Evolutionary conservation across 148 eudicot species (phyloP).

Genomic region (Dianthus caryophyllus): DNA sequence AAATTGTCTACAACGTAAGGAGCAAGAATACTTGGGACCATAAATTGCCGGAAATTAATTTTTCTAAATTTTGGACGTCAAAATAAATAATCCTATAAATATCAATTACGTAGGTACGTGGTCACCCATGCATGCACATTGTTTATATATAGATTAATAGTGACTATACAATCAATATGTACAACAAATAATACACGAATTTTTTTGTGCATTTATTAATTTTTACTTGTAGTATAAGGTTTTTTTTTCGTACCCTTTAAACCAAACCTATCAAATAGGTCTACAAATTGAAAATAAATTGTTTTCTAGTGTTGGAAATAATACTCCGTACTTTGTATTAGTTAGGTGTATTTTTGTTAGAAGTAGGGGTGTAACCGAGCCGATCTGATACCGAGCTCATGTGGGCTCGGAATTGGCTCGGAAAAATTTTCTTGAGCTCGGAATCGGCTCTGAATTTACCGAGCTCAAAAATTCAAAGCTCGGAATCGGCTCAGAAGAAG

Average conservation of each 20-base stretch:
- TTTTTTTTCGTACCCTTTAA: slow-evolving; percentile 33
- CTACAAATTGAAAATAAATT: too few relatives aligned
- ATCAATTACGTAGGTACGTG: neutral
- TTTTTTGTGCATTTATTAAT: neutral
- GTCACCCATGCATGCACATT: slow-evolving; percentile 11
- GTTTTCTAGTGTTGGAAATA: too few relatives aligned
- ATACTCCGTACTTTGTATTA: too few relatives aligned
- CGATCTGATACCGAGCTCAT: too few relatives aligned
- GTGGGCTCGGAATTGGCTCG: too few relatives aligned
- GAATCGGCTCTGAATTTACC: too few relatives aligned
- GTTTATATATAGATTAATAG: slow-evolving; percentile 13
- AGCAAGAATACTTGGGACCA: slow-evolving; percentile 19
- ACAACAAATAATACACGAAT: slow-evolving; percentile 20
- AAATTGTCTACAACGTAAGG: slow-evolving; percentile 1
- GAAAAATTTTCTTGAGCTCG: too few relatives aligned
- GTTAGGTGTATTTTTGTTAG: too few relatives aligned
- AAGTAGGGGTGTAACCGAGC: too few relatives aligned
- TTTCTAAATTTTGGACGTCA: neutral
- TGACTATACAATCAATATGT: slow-evolving; percentile 22
- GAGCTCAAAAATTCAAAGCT: too few relatives aligned
- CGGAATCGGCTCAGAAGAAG: too few relatives aligned
- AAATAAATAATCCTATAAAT: slow-evolving; percentile 3
- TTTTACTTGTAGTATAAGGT: neutral
- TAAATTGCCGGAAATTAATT: slow-evolving; percentile 7
- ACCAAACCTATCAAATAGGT: slow-evolving; percentile 18